Percentiles rank a stretch among this genome's conserved stretches.
Conservation (phyloP, 176 grass and related monocot species). For the Paspalum notatum region DNA sequence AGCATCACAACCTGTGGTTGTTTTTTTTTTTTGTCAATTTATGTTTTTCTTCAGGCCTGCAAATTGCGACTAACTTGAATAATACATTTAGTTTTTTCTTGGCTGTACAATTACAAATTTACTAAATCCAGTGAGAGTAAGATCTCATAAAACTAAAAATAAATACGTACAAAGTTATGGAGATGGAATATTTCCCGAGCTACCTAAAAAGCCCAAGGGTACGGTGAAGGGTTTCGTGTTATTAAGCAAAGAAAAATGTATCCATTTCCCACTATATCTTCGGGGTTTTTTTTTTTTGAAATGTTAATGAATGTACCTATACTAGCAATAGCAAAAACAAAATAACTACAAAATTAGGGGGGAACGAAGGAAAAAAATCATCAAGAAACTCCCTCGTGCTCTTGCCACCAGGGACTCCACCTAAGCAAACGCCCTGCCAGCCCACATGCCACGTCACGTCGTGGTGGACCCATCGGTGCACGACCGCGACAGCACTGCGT, state of each 20-base stretch:
- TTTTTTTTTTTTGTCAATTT: too few relatives aligned
- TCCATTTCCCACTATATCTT: neutral
- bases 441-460: slow-evolving; percentile 43
- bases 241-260: neutral
- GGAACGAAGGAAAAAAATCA: neutral
- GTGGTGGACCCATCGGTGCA: slow-evolving; percentile 65
- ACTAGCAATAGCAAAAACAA: slow-evolving; percentile 41
- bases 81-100: too few relatives aligned
- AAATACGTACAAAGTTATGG: too few relatives aligned
- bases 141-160: too few relatives aligned
- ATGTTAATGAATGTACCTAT: slow-evolving; percentile 59
- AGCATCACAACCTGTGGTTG: too few relatives aligned
- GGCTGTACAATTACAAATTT: too few relatives aligned
- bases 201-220: neutral
- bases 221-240: neutral
- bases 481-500: slow-evolving; percentile 53
- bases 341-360: slow-evolving; percentile 21
- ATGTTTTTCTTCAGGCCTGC: too few relatives aligned
- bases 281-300: slow-evolving; percentile 7
- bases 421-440: neutral
- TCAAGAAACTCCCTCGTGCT: slow-evolving; percentile 26
- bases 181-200: too few relatives aligned
- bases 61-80: too few relatives aligned
- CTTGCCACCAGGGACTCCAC: neutral
- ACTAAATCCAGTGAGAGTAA: too few relatives aligned